Base-by-base conservation (phyloP, 257 asterid species). In the Nicotiana obtusifolia region DNA sequence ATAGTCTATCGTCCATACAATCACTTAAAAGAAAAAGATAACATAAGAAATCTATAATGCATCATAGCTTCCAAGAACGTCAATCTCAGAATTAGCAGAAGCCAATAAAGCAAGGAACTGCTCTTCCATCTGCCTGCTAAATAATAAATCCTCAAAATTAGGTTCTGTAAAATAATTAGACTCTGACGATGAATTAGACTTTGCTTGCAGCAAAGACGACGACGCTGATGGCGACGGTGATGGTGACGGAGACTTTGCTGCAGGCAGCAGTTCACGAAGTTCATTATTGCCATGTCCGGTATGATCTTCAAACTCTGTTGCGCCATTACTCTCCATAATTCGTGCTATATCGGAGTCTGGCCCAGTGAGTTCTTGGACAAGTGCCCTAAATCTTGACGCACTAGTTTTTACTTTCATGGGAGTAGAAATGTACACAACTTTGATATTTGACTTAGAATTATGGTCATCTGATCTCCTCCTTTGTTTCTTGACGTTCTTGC, bases 371-470 rank as follows among this genome's bases (percentile, higher is more conserved):
- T 91, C 86, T 65, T 92, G 97, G 20, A 94, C 97, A 3, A 92
- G 85, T 5, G 95, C 68, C 17, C 97, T 88, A 73, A 94, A 94
- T 73, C 85, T 85, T 0, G 97, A 78, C 1, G 93, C 91, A 81
- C 93, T 92, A 1, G 97, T 92, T 81, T 89, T 83, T 15, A 94
- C 98, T 86, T 89, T 92, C 98, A 94, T 92, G 1, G 98, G 98
- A 30, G 86, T 92, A 5, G 97, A 94, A 77, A 94, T 94, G 90
- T 94, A 94, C 30, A 91, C 97, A 8, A 94, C 97, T 87, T 92
- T 92, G 26, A 92, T 85, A 0, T 90, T 76, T 3, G 85, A 64
- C 10, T 78, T 75, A 4, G 80, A 75, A 15, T 52, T 24, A 0
- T 75, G 44, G n/a, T 26, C 5, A 2, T 49, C 71, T 62, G 13